Base-by-base conservation (phyloP, 345 rosid genomes). In the Reutealis trisperma region DNA sequence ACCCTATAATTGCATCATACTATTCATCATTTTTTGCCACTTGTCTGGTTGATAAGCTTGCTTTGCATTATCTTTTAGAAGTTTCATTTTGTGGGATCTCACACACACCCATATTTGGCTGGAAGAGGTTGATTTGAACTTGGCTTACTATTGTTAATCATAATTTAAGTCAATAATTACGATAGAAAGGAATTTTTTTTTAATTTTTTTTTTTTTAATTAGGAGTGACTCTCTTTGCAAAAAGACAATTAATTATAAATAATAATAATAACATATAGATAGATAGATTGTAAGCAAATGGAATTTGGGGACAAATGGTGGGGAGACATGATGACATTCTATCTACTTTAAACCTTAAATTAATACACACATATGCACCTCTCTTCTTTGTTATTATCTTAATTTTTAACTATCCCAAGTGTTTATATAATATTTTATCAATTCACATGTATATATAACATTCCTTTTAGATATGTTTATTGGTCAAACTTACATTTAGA, bases 1-100 rank as follows among this genome's bases (percentile, higher is more conserved):
- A 72, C 73, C 78, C 45, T 49, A 80, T 80, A 70, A 77, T 81
- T 68, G 74, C 82, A 59, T 65, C 42, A 55, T 77, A 72, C 79
- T 21, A 25, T 19, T 60, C 78, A 73, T 79, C 52, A 25, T 69
- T 49, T 42, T 15, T 37, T 47, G 64, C 77, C 82, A 76, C 72
- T 74, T 81, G 83, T 69, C 49, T 49, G 57, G 67, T 63, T 58
- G 72, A 25, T 77, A 63, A 57, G 67, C 75, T 80, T 41, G 57
- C 54, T 66, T 57, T 54, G 21, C 63, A 37, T 68, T 70, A 47
- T 74, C 65, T 67, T 73, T 62, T 67, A 13, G 71, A 75, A 72
- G 37, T 59, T 72, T 73, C 71, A 19, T 66, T 37, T 21, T 66
- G 79, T 70, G 73, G 69, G 77, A 52, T 61, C 66, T 81, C 72